Evolutionary conservation across 257 asterid genomes (phyloP), one percentile per base, ranked within the genome.

Genomic region (Linaria vulgaris): DNA sequence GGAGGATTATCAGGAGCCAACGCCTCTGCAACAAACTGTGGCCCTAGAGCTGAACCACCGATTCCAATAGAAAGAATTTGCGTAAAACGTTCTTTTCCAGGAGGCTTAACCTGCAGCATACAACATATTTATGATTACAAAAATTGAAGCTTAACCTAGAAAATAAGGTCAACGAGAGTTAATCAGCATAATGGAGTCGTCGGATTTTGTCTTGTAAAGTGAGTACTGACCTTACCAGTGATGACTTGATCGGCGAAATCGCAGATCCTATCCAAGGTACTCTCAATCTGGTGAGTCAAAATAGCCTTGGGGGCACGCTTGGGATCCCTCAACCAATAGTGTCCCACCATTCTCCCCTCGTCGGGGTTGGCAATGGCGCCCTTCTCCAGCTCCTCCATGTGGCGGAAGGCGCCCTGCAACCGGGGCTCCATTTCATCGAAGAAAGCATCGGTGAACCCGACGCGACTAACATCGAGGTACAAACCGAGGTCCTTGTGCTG

Each of bases 1-100:
- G 97, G 97, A 71, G 99, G 99, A 77, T 94, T 94, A 75, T 94
- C 97, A 12, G 97, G 99, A 59, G 99, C 96, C 86, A 94, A 76
- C 27, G 99, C 99, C 88, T 90, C 97, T 3, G 99, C 97, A 52
- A 94, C 99, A 81, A 94, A 94, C 64, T 94, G 96, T 31, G 99
- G 99, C 31, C 99, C 99, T 3, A 94, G 95, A 68, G 99, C 97
- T 31, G 99, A 94, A 75, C 99, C 99, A 54, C 99, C 99, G 69
- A 94, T 90, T 57, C 97, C 99, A 51, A 94, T 87, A 16, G 96
- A 90, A 76, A 94, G 99, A 58, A 94, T 80, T 76, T 94, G 99
- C 0, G 96, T 90, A 78, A 94, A 94, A 30, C 58, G 70, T n/a
- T 64, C 91, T 20, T 73, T 67, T 17, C 41, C 24, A 12, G 96